Conservation (phyloP, 2,329 filamentous ascomycete genomes). For the Calcarisporium arbuscula region DNA sequence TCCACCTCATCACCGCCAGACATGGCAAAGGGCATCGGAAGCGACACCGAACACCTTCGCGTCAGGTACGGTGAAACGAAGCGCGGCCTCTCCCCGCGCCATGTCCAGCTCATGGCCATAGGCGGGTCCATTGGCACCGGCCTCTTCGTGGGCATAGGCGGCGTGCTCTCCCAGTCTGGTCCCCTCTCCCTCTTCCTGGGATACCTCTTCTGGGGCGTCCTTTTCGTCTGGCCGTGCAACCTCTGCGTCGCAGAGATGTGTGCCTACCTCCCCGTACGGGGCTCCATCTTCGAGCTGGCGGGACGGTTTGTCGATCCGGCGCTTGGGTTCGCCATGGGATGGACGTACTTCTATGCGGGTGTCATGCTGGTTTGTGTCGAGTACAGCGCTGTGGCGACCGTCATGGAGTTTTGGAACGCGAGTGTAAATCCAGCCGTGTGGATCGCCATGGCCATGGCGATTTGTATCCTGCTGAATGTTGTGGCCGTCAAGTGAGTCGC, state of each 20-base stretch:
- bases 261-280: slow-evolving; percentile 47
- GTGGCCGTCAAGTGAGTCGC: slow-evolving; percentile 36
- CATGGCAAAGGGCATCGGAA: too few relatives aligned
- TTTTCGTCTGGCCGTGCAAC: slow-evolving; percentile 38
- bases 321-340: slow-evolving; percentile 46
- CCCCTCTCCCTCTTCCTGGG: slow-evolving; percentile 38
- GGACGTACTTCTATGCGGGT: slow-evolving; percentile 44
- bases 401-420: slow-evolving; percentile 38
- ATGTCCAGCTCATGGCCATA: slow-evolving; percentile 44
- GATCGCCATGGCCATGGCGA: slow-evolving; percentile 39
- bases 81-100: slow-evolving; percentile 29
- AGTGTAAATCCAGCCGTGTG: slow-evolving; percentile 40
- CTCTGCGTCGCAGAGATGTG: slow-evolving; percentile 51
- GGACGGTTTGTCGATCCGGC: slow-evolving; percentile 49
- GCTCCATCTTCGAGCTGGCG: slow-evolving; percentile 49
- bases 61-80: slow-evolving; percentile 25
- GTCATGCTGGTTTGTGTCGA: slow-evolving; percentile 40
- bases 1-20: too few relatives aligned
- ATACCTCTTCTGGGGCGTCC: slow-evolving; percentile 37
- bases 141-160: slow-evolving; percentile 39
- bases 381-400: slow-evolving; percentile 36
- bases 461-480: slow-evolving; percentile 41
- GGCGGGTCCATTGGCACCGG: slow-evolving; percentile 40
- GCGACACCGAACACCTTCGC: too few relatives aligned
- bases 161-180: slow-evolving; percentile 33